Evolutionary conservation across 176 grass and related monocot species (phyloP).

Genomic region (Tillandsia leiboldiana): DNA sequence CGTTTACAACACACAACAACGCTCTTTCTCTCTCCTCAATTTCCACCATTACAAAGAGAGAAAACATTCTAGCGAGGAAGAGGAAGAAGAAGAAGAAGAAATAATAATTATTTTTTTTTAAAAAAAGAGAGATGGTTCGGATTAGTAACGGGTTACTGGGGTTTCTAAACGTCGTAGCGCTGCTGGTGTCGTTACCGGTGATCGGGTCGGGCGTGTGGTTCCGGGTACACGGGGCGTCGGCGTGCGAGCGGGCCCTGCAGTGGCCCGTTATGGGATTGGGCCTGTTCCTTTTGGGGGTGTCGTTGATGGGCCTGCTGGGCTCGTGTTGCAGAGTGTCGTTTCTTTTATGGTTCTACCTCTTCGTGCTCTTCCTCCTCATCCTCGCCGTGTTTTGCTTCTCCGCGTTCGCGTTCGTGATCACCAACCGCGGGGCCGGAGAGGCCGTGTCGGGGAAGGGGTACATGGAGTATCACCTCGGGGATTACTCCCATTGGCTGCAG

Average conservation of each 20-base stretch:
- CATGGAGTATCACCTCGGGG: constrained; percentile 79
- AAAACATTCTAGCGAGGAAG: too few relatives aligned
- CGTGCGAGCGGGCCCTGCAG: constrained; percentile 83
- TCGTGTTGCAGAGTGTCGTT: constrained; percentile 61
- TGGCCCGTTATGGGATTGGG: constrained; percentile 48
- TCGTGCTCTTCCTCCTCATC: constrained; percentile 81
- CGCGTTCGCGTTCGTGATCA: constrained; percentile 75
- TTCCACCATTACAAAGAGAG: not conserved
- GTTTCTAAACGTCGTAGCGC: constrained; percentile 44
- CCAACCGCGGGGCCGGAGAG: constrained; percentile 57
- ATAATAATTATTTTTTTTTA: too few relatives aligned
- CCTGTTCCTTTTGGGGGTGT: constrained; percentile 46
- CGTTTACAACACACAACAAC: not conserved
- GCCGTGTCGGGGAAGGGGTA: constrained; percentile 47
- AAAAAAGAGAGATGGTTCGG: constrained; percentile 30
- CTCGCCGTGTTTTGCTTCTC: constrained; percentile 60
- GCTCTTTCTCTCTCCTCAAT: not conserved
- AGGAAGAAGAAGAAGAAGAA: not conserved
- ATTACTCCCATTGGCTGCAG: constrained; percentile 85
- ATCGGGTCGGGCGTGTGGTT: constrained; percentile 72
- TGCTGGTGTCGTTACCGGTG: constrained; percentile 43
- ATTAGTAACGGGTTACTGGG: constrained; percentile 72
- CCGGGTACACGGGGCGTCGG: constrained; percentile 46
- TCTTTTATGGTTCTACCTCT: constrained; percentile 86
- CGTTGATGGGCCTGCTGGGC: constrained; percentile 51